Evolutionary conservation across 75 land plant genomes (phyloP).

Genomic region (Ceratopteris richardii): DNA sequence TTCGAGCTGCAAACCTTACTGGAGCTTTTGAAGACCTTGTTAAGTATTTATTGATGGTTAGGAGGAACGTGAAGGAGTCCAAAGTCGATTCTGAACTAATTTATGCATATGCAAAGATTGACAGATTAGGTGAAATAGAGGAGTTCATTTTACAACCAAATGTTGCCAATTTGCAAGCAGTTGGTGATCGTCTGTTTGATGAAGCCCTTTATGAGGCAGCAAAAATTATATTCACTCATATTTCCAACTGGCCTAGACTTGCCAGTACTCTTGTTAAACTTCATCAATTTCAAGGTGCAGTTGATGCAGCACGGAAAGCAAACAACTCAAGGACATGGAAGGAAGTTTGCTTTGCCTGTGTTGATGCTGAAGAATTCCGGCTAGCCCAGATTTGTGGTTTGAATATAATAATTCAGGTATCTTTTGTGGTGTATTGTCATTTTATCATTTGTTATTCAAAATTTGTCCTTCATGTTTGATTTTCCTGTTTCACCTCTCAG

Average conservation of each 20-base stretch:
- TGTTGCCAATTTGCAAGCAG: conserved; percentile 93
- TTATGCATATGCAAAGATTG: conserved; percentile 97
- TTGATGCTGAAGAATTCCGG: conserved; percentile 97
- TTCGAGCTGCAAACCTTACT: conserved; percentile 60
- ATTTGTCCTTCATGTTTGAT: too few species aligned
- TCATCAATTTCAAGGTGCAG: conserved; percentile 90
- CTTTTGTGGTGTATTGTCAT: too few species aligned
- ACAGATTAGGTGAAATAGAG: conserved; percentile 81
- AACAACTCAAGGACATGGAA: conserved; percentile 94
- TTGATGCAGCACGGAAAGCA: conserved; percentile 97
- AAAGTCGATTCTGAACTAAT: conserved; percentile 96
- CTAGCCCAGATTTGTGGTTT: conserved; percentile 98
- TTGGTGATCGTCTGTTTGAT: conserved; percentile 94
- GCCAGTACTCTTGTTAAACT: conserved; percentile 84
- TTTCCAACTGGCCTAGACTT: conserved; percentile 94
- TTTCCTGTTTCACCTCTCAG: conserved; percentile 25
- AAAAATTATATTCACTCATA: conserved; percentile 84
- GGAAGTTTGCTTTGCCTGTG: conserved; percentile 99
- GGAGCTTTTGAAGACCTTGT: conserved; percentile 82
- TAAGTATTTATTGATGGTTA: conserved; percentile 86
- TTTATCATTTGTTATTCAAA: too few species aligned
- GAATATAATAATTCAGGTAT: conserved; percentile 94
- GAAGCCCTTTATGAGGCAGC: conserved; percentile 93
- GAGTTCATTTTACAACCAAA: conserved; percentile 96
- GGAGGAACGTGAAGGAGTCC: conserved; percentile 84